phyloP scores from a whole-genome alignment of 225 moss, liverwort and hornwort species.

The Asterella californica region DNA sequence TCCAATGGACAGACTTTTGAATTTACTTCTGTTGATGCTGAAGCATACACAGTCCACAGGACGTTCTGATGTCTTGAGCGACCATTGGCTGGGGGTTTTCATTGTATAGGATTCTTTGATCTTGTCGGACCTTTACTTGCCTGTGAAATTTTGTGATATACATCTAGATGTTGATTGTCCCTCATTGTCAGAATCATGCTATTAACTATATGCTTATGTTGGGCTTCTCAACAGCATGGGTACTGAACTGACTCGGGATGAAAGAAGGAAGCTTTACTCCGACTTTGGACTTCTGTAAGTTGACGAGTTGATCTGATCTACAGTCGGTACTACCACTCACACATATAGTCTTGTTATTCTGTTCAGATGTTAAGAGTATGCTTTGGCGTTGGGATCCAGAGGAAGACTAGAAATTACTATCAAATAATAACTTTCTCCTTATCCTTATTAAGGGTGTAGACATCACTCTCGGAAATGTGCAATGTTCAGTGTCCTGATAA shows the following conservation, averaged over 20 bases:
- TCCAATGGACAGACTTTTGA: not conserved
- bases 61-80: not conserved
- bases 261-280: slow-evolving; percentile 83
- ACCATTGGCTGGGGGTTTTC: not conserved
- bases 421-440: too few relatives aligned
- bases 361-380: not conserved
- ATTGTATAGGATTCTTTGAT: not conserved
- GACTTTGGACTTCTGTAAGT: slow-evolving; percentile 56
- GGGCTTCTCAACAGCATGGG: slow-evolving; percentile 68
- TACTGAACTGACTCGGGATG: slow-evolving; percentile 90
- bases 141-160: not conserved
- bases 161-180: not conserved
- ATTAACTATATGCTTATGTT: not conserved
- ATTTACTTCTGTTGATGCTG: not conserved
- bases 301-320: not conserved
- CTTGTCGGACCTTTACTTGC: not conserved
- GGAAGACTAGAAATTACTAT: not conserved
- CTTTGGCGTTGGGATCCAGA: not conserved
- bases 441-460: too few relatives aligned
- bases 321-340: not conserved
- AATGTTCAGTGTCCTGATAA: not conserved
- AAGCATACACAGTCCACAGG: not conserved
- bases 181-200: not conserved
- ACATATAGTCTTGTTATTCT: not conserved
- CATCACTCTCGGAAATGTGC: too few relatives aligned